Evolutionary conservation across 1,284 basidiomycete genomes (phyloP).

Genomic region (Irpex lacteus): DNA sequence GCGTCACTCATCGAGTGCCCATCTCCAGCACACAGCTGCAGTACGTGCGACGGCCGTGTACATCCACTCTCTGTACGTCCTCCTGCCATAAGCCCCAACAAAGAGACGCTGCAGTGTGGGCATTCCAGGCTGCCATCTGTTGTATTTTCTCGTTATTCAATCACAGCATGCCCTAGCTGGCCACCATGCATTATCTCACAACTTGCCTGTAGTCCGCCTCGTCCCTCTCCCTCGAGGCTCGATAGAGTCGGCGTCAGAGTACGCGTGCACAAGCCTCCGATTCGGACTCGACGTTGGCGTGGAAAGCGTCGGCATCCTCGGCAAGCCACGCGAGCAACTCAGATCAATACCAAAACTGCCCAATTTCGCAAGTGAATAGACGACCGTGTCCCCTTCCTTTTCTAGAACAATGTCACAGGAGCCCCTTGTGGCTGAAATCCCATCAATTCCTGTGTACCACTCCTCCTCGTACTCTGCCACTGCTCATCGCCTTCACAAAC

Average conservation of each 20-base stretch:
- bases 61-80: too few relatives aligned
- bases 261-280: not conserved
- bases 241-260: not conserved
- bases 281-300: not conserved
- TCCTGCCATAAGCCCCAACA: not conserved
- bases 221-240: not conserved
- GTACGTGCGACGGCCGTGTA: too few relatives aligned
- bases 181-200: not conserved
- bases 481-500: not conserved
- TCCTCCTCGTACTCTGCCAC: not conserved
- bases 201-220: not conserved
- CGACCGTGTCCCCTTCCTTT: not conserved
- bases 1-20: not conserved
- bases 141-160: not conserved
- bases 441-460: not conserved
- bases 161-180: not conserved
- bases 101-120: too few relatives aligned
- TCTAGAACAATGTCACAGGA: not conserved
- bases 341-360: not conserved
- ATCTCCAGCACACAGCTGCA: not conserved
- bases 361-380: not conserved
- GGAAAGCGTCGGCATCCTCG: not conserved
- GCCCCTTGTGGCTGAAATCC: not conserved
- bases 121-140: not conserved
- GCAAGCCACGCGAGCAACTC: slow-evolving; percentile 1